Percentiles rank a stretch among this genome's conserved stretches.
Conservation (phyloP, 345 rosid genomes). For the Turnera subulata region DNA sequence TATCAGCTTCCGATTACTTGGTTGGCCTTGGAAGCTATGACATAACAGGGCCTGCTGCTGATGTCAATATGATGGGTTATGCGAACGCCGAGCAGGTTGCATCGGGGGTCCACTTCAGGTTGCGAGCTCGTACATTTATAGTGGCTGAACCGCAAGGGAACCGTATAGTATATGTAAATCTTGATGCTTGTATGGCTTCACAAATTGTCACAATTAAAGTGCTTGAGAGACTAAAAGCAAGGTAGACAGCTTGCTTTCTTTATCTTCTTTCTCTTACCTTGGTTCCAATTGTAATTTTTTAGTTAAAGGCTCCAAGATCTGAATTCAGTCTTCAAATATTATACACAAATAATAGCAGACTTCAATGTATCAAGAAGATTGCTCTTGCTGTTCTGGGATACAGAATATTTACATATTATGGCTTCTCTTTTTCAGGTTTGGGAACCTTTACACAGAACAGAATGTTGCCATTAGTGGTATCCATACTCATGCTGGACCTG, state of each 20-base stretch:
- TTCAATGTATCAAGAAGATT: too few relatives aligned
- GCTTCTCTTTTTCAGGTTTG: constrained; percentile 46
- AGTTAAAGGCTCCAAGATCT: too few relatives aligned
- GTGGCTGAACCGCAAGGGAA: constrained; percentile 74
- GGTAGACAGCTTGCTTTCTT: too few relatives aligned
- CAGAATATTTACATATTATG: background rate
- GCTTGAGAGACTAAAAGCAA: constrained; percentile 73
- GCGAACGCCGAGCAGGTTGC: constrained; percentile 74
- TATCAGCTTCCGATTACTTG: constrained; percentile 57
- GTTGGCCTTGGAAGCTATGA: constrained; percentile 92
- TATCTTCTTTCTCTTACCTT: background rate
- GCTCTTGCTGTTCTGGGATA: too few relatives aligned
- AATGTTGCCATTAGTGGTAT: constrained; percentile 92
- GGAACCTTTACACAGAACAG: constrained; percentile 69
- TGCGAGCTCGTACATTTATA: constrained; percentile 77
- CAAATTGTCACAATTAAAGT: constrained; percentile 82
- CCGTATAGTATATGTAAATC: constrained; percentile 69
- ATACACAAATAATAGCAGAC: too few relatives aligned
- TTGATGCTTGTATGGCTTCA: constrained; percentile 96
- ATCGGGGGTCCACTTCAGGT: constrained; percentile 82
- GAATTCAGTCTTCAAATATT: too few relatives aligned
- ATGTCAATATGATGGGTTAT: constrained; percentile 97
- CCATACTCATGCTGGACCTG: constrained; percentile 98
- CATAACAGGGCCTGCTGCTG: constrained; percentile 93
- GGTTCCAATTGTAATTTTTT: background rate